Evolutionary conservation across 2,329 filamentous ascomycete species (phyloP).

Genomic region (Colletotrichum destructivum): DNA sequence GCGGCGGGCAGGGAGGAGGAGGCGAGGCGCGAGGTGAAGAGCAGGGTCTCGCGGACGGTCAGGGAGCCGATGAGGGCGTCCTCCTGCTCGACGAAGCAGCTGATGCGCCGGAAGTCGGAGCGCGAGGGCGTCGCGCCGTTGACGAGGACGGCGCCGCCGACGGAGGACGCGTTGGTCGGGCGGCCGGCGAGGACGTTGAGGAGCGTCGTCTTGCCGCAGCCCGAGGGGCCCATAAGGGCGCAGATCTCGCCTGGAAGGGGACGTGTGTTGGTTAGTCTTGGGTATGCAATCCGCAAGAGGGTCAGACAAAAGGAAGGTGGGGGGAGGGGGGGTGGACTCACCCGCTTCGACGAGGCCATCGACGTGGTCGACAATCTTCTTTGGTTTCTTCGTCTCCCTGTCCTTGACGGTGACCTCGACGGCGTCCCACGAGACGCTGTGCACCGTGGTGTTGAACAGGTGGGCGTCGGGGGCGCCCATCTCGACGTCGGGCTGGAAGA

Average conservation of each 20-base stretch:
- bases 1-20: constrained; percentile 50
- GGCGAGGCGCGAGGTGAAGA: constrained; percentile 81
- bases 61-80: constrained; percentile 86
- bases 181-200: constrained; percentile 83
- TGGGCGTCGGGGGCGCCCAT: constrained; percentile 59
- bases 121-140: constrained; percentile 73
- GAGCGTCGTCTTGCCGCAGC: constrained; percentile 86
- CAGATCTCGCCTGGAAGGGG: constrained; percentile 72
- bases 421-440: constrained; percentile 75
- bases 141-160: constrained; percentile 67
- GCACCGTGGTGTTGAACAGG: constrained; percentile 75
- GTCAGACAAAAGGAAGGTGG: neutral
- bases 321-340: constrained; percentile 47
- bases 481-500: constrained; percentile 46
- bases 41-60: constrained; percentile 84
- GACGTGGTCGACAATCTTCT: constrained; percentile 74
- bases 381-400: constrained; percentile 73
- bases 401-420: constrained; percentile 83
- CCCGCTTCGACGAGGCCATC: constrained; percentile 76
- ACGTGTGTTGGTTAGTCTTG: neutral
- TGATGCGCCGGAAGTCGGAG: constrained; percentile 74
- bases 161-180: constrained; percentile 66
- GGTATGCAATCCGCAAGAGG: neutral
- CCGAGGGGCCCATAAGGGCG: constrained; percentile 85
- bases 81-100: constrained; percentile 89